Evolutionary conservation across 495 filamentous ascomycete genomes (phyloP).

Genomic region (Hamigera avellanea): DNA sequence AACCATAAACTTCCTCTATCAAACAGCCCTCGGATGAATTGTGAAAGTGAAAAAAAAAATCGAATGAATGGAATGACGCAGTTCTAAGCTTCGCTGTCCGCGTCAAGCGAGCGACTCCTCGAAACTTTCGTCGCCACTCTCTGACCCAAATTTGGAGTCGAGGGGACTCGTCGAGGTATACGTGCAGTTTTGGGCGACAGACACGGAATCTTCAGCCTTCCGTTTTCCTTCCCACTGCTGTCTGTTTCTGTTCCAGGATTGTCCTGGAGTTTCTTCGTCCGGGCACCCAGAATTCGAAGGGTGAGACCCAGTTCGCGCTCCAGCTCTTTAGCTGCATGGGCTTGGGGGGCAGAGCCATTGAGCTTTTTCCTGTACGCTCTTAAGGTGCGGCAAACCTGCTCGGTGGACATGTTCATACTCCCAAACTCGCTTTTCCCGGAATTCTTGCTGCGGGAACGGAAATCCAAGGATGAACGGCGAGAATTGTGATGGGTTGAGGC

Average conservation of each 20-base stretch:
- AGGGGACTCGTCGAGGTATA: conserved; percentile 23
- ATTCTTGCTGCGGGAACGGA: conserved; percentile 42
- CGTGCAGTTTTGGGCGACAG: conserved; percentile 9
- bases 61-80: neutral
- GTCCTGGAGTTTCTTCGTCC: conserved; percentile 16
- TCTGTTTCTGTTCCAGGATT: conserved; percentile 29
- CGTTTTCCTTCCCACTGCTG: conserved; percentile 34
- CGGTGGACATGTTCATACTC: conserved; percentile 60
- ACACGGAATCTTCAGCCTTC: conserved; percentile 15
- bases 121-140: conserved; percentile 14
- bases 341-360: conserved; percentile 46
- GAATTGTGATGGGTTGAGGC: conserved; percentile 10
- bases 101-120: conserved; percentile 22
- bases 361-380: conserved; percentile 78
- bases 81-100: conserved; percentile 11
- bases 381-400: conserved; percentile 68
- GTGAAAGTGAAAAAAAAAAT: neutral
- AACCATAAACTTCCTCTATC: conserved; percentile 1
- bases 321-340: conserved; percentile 58
- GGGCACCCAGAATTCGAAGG: conserved; percentile 52
- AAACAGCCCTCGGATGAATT: conserved; percentile 2
- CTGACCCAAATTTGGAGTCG: conserved; percentile 23
- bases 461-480: conserved; percentile 48
- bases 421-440: conserved; percentile 45
- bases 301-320: conserved; percentile 73